Evolutionary conservation across 495 filamentous ascomycete species (phyloP).

Genomic region (Podospora tetraspora): DNA sequence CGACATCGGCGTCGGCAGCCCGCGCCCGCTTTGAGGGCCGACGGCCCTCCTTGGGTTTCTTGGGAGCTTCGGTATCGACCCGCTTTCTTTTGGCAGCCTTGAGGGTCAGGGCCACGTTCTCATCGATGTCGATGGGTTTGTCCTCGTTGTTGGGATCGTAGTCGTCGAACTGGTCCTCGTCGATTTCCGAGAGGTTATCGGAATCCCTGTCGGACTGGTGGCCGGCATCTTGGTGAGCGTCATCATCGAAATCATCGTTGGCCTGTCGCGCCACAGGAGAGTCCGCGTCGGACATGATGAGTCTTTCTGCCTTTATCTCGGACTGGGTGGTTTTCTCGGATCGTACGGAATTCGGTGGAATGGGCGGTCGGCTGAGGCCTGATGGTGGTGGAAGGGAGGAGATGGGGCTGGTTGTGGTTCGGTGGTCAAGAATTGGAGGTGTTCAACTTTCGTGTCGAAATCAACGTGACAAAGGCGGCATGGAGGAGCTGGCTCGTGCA

Average conservation of each 20-base stretch:
- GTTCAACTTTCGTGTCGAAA: not conserved
- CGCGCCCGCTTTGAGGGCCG: constrained; percentile 66
- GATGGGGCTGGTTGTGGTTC: not conserved
- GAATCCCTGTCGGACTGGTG: constrained; percentile 71
- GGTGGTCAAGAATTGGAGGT: not conserved
- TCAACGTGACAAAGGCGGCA: not conserved
- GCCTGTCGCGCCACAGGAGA: constrained; percentile 21
- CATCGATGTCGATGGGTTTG: constrained; percentile 77
- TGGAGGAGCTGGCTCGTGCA: constrained; percentile 3
- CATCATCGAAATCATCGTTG: constrained; percentile 26
- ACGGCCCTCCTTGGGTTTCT: constrained; percentile 70
- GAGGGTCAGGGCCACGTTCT: constrained; percentile 69
- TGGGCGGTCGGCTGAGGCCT: not conserved
- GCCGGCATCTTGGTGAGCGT: constrained; percentile 36
- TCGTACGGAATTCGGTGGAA: not conserved
- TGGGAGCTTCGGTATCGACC: constrained; percentile 51
- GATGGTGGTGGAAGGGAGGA: not conserved
- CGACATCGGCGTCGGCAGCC: constrained; percentile 47
- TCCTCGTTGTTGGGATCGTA: constrained; percentile 83
- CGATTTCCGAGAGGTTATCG: constrained; percentile 83
- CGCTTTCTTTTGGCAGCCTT: constrained; percentile 77
- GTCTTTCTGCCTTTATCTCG: not conserved
- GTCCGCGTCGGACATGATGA: constrained; percentile 43
- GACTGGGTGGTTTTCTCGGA: not conserved
- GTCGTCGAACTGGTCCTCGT: constrained; percentile 87